Evolutionary conservation across 345 rosid genomes (phyloP), one percentile per base, ranked within the genome.

Genomic region (Aquilaria sinensis): DNA sequence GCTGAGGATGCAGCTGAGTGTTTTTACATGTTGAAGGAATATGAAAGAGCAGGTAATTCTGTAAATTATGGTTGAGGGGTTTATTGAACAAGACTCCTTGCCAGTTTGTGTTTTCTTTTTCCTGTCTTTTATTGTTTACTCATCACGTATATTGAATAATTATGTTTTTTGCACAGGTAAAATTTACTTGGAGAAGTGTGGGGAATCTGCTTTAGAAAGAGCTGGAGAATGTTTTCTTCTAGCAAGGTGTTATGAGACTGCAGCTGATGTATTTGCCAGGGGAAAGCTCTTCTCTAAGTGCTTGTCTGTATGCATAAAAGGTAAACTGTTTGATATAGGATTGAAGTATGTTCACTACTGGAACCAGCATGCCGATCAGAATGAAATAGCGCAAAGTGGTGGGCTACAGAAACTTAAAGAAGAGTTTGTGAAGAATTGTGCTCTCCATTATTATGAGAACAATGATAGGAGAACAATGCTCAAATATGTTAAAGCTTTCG

Each of bases 161-260:
- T 37, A 5, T 37, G 43, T 37, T 37, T 4, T 37, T 3, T 37
- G 43, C 58, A 57, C 70, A 82, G 86, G 82, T 32, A 62, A 55
- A 37, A 68, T 77, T 23, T 82, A 72, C 64, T 43, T 74, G 75
- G 75, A 76, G 58, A 64, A 55, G 67, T 77, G 80, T 64, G 78
- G 77, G 50, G 69, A 73, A 30, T 58, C 72, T 53, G 65, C 68
- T 14, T 30, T 66, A 41, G 71, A 69, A 60, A 76, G 60, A 66
- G 86, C 83, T 10, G 86, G 81, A 43, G 80, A 76, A 12, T 76
- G 86, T 60, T 76, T 81, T 57, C 31, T n/a, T 64, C 76, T 50
- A 12, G 79, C 80, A 16, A 63, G 73, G 53, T 5, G 58, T 31
- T 76, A 72, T 62, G 43, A 31, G 48, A 50, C 16, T 52, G 83